Evolutionary conservation across 257 asterid species (phyloP).

Genomic region (Verbascum thapsus): DNA sequence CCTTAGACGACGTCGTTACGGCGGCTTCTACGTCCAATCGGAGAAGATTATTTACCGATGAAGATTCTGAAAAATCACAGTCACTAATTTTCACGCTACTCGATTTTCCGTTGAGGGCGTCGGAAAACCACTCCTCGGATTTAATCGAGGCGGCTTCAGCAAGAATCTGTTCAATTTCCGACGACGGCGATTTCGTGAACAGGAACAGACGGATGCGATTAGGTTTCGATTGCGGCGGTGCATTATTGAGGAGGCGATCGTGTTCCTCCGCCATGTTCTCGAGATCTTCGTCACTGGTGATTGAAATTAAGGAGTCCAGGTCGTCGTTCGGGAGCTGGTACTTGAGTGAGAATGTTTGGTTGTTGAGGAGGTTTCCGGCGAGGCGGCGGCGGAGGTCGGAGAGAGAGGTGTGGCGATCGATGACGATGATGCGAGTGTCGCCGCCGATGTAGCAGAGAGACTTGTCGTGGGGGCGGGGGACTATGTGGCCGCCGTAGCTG

Average conservation of each 20-base stretch:
- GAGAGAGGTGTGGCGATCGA: conserved; percentile 60
- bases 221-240: conserved; percentile 19
- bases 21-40: conserved; percentile 73
- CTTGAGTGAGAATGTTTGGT: conserved; percentile 51
- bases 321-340: conserved; percentile 89
- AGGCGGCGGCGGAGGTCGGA: conserved; percentile 62
- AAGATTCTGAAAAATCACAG: conserved; percentile 65
- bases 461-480: conserved; percentile 94
- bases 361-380: conserved; percentile 53
- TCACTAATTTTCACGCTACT: too few species aligned
- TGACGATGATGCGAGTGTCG: conserved; percentile 75
- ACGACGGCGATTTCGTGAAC: conserved; percentile 38
- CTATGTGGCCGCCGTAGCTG: conserved; percentile 88
- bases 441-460: conserved; percentile 84
- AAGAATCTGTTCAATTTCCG: conserved; percentile 45
- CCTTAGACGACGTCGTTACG: conserved; percentile 30
- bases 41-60: conserved; percentile 78
- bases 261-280: conserved; percentile 88
- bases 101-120: conserved; percentile 66
- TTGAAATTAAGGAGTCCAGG: conserved; percentile 78
- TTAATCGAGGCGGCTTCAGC: conserved; percentile 48
- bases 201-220: conserved; percentile 67
- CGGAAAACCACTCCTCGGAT: conserved; percentile 80
- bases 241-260: conserved; percentile 63
- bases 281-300: conserved; percentile 76